Base-by-base conservation (phyloP, 2,329 filamentous ascomycete species). In the Fusarium sp. region DNA sequence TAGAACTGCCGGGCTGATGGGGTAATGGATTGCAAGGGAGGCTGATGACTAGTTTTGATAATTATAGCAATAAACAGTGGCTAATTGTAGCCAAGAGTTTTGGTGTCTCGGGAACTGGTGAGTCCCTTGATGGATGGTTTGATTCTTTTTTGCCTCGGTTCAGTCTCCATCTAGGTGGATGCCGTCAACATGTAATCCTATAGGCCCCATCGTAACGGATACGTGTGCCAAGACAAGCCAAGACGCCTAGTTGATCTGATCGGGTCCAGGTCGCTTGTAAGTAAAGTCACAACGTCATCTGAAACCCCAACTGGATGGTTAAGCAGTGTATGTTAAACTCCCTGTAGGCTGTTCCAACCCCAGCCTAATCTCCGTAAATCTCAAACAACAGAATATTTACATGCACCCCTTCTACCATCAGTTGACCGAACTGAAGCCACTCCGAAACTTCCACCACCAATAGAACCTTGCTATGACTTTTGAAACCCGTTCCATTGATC, bases 401-500 rank as follows among this genome's bases (percentile, higher is more conserved):
- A 14, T 22, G 7, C 3, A 16, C 3, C 1, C 42, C 4, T 25
- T 25, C 0, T 9, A 47, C 13, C 20, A 6, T 47, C 40, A 14
- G 3, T 14, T 42, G n/a, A n/a, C 36, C 18, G 16, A 42, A 40
- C 9, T 10, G n/a, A 40, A 13, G 38, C 8, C 38, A 6, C 8
- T 18, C 22, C 8, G 42, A 52, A 52, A 5, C 27, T 20, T 13
- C 25, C 25, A n/a, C 47, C 47, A 52, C 5, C 13, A 31, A 9
- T 8, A 3, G 16, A 18, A 11, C 45, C 25, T 6, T 14, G 10
- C 7, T 31, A 31, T 25, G 1, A 11, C 52, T 36, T 40, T 58
- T 42, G 20, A 38, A 42, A 54, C 14, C 69, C 63, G 2, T 63
- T 25, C 52, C 63, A 70, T 8, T 67, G 52, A 25, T 67, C 6